Base-by-base conservation (phyloP, 148 eudicot species). In the Pharnaceum exiguum region DNA sequence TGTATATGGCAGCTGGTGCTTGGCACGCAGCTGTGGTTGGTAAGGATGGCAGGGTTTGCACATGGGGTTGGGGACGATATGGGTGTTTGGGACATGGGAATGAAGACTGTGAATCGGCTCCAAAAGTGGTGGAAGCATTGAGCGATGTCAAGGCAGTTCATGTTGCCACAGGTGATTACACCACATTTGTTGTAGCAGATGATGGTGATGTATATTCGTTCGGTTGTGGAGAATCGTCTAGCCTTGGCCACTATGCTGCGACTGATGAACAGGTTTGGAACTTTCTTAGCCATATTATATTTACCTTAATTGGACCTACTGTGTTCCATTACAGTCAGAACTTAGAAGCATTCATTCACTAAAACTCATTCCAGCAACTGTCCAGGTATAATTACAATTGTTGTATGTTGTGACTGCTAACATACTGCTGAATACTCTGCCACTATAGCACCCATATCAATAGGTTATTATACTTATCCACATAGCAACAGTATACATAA, bases 41-140 rank as follows among this genome's bases (percentile, higher is more conserved):
- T 18, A 74, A 68, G 36, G 98, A 93, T 35, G 98, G 98, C 45
- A 77, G 98, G 69, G 98, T 93, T 1, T 93, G 98, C 68, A 93
- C 98, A 1, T 93, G 98, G 98, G 98, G 98, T 36, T 93, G 98
- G 98, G 96, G 98, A 0, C 81, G 90, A 18, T 78, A 93, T 39
- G 98, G 98, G 5, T 88, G 98, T 62, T 70, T 93, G 55, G 98
- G 98, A 10, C 96, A 93, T 43, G 90, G 95, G n/a, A 79, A 83
- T 18, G 95, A 85, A 69, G 96, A 93, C 12, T 83, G 84, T 63
- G 90, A 85, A 67, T 77, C 82, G 11, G 79, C 66, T 24, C 98
- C 98, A n/a, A 88, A 88, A 63, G 98, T 93, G 55, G 82, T 93
- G 4, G 95, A 93, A 66, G 75, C 74, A 13, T 66, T 93, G 48